Percentiles rank a stretch among this genome's conserved stretches.
Conservation (phyloP, 192 early-diverging fungal species). For the Spinellus fusiger region DNA sequence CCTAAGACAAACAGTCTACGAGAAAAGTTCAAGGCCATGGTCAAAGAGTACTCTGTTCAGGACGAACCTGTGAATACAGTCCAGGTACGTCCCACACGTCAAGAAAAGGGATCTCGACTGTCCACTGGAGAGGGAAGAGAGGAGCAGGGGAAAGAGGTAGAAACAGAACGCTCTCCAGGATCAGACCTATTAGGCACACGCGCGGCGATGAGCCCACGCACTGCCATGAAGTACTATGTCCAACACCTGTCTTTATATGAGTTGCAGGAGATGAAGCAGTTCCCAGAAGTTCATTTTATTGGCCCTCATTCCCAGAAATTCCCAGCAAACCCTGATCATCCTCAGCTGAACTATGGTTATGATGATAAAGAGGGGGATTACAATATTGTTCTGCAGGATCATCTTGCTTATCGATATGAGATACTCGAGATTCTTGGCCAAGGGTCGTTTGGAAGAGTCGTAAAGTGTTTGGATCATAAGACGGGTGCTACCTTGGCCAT, state of each 20-base stretch:
- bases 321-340: slow-evolving; percentile 49
- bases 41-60: neutral
- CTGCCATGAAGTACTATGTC: slow-evolving; percentile 57
- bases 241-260: slow-evolving; percentile 78
- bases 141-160: neutral
- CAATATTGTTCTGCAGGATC: slow-evolving; percentile 81
- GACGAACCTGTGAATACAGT: neutral
- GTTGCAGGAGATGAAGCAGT: slow-evolving; percentile 79
- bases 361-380: slow-evolving; percentile 97
- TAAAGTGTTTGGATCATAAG: slow-evolving; percentile 92
- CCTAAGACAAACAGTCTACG: neutral
- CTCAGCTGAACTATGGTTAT: slow-evolving; percentile 51
- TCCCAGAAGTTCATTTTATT: slow-evolving; percentile 77
- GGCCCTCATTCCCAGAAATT: slow-evolving; percentile 63
- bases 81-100: neutral
- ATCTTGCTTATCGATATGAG: slow-evolving; percentile 90
- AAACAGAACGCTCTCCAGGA: neutral
- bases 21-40: neutral
- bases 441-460: slow-evolving; percentile 85
- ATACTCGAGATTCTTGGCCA: slow-evolving; percentile 87
- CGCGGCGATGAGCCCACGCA: slow-evolving; percentile 37
- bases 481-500: slow-evolving; percentile 78
- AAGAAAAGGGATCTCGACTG: neutral
- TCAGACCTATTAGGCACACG: slow-evolving; percentile 11
- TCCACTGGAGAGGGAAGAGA: neutral